Percentiles rank a stretch among this genome's conserved stretches.
Conservation (phyloP, 345 rosid genomes). For the Mercurialis annua region DNA sequence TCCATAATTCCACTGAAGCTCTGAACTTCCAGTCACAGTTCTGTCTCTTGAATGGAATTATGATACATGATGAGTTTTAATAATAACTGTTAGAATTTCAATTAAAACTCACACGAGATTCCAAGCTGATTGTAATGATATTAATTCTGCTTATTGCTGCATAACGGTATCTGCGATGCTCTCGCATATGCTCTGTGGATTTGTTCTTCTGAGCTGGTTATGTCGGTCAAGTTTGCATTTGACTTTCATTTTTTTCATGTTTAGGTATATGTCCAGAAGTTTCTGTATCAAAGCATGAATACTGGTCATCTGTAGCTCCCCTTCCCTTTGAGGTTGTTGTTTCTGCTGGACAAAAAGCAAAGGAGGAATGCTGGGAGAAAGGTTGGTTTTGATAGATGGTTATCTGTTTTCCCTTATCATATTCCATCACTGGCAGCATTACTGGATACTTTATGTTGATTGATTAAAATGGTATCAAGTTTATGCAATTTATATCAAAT, state of each 20-base stretch:
- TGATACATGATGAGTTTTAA: neutral
- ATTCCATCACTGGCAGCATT: neutral
- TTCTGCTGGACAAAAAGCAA: slow-evolving; percentile 78
- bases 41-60: neutral
- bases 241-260: slow-evolving; percentile 9
- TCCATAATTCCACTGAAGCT: neutral
- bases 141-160: slow-evolving; percentile 8
- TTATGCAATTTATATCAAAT: neutral
- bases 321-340: slow-evolving; percentile 93
- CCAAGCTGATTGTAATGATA: neutral
- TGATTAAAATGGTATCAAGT: slow-evolving; percentile 17
- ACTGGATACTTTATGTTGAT: neutral
- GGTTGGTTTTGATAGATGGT: slow-evolving; percentile 40
- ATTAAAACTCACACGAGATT: neutral
- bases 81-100: neutral
- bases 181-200: slow-evolving; percentile 1
- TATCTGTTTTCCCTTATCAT: neutral
- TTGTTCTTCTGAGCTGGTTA: slow-evolving; percentile 4
- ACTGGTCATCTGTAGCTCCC: slow-evolving; percentile 95
- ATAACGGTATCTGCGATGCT: slow-evolving; percentile 1
- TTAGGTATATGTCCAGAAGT: slow-evolving; percentile 89
- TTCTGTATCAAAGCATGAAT: slow-evolving; percentile 74
- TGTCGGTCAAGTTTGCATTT: neutral
- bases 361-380: slow-evolving; percentile 70
- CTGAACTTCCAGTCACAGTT: neutral